Conservation (phyloP, 495 filamentous ascomycete species). For the Tirmania nivea region DNA sequence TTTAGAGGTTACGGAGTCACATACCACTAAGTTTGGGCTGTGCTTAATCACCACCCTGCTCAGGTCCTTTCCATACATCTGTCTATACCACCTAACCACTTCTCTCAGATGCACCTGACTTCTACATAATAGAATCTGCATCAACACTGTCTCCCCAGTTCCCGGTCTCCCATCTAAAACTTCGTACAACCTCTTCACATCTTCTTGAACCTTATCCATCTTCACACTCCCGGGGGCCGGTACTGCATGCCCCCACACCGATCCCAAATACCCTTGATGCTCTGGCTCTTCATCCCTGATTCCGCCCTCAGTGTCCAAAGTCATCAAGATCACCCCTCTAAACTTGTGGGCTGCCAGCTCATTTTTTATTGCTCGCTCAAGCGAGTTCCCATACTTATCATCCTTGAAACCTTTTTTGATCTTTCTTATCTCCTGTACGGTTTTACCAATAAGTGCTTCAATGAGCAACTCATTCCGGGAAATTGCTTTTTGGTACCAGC, state of each 20-base stretch:
- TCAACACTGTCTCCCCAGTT: constrained; percentile 81
- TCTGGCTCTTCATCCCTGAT: constrained; percentile 48
- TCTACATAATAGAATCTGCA: constrained; percentile 57
- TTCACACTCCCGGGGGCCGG: constrained; percentile 22
- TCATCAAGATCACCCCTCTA: constrained; percentile 67
- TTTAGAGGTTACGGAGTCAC: constrained; percentile 20
- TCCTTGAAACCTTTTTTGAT: constrained; percentile 90
- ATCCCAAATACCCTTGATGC: constrained; percentile 22
- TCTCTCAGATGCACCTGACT: constrained; percentile 66
- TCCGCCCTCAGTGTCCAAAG: constrained; percentile 41
- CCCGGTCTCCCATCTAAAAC: constrained; percentile 30
- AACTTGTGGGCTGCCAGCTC: constrained; percentile 87
- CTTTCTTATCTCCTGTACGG: constrained; percentile 61
- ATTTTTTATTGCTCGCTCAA: constrained; percentile 52
- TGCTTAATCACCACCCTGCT: constrained; percentile 69
- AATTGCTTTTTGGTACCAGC: constrained; percentile 84
- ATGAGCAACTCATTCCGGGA: constrained; percentile 73
- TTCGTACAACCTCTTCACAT: constrained; percentile 43
- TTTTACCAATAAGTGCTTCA: constrained; percentile 72
- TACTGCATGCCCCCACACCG: constrained; percentile 11
- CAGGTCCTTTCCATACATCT: constrained; percentile 51
- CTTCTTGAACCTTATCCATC: constrained; percentile 37
- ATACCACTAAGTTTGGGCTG: constrained; percentile 73
- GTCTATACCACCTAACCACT: constrained; percentile 51
- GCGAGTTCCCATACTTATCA: constrained; percentile 67